phyloP scores from a whole-genome alignment of 129 eudicot species.

The Calendula officinalis region DNA sequence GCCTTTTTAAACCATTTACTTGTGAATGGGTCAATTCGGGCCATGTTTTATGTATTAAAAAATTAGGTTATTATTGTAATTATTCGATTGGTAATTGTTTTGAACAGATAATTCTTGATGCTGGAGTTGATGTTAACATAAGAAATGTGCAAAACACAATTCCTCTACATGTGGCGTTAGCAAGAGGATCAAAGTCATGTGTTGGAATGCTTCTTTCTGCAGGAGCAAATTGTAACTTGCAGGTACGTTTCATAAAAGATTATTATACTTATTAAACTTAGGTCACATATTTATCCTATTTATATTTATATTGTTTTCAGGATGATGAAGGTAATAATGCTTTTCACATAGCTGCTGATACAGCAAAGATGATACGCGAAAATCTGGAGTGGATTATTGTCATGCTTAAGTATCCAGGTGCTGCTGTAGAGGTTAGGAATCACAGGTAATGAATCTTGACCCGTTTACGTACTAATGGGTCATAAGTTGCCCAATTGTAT shows the following conservation, averaged over 20 bases:
- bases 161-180: conserved; percentile 95
- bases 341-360: conserved; percentile 92
- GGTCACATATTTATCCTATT: no score
- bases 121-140: conserved; percentile 92
- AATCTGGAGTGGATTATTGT: conserved; percentile 80
- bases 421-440: conserved; percentile 79
- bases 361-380: conserved; percentile 93
- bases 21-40: no score
- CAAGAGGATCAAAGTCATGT: conserved; percentile 96
- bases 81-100: not conserved
- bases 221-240: conserved; percentile 92
- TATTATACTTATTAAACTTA: no score
- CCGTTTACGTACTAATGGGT: no score
- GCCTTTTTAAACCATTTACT: not conserved
- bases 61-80: conserved; percentile 10
- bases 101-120: conserved; percentile 80
- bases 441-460: conserved; percentile 53
- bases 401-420: conserved; percentile 86
- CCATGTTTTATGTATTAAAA: no score
- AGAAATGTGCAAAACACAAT: conserved; percentile 83
- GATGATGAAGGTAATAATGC: conserved; percentile 98
- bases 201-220: conserved; percentile 92
- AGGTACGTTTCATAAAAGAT: conserved; percentile 38
- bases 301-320: conserved; percentile 35
- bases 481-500: no score